phyloP scores from a whole-genome alignment of 108 stramenopile genomes.

The Pseudonitzschia delicatissima region DNA sequence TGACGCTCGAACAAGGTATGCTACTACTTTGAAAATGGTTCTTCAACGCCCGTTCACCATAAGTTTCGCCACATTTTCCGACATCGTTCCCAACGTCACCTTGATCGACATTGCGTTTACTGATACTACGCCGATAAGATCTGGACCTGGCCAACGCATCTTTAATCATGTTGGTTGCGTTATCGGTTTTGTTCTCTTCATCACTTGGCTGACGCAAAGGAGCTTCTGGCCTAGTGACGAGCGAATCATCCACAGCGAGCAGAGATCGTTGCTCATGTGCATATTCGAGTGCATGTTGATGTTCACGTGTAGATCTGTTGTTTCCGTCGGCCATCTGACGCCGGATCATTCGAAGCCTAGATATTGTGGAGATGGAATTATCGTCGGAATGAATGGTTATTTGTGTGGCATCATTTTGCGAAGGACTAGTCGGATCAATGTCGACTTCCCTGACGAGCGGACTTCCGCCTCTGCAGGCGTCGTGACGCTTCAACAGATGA shows the following conservation, averaged over 20 bases:
- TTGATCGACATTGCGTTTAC: neutral
- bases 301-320: neutral
- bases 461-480: neutral
- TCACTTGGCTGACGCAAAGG: neutral
- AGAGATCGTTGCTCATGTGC: too few species aligned
- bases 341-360: too few species aligned
- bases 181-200: neutral
- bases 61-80: neutral
- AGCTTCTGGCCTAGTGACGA: too few species aligned
- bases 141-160: neutral
- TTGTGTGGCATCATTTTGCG: neutral
- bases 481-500: conserved; percentile 8
- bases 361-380: too few species aligned
- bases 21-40: neutral
- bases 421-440: neutral
- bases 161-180: neutral
- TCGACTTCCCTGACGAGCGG: neutral
- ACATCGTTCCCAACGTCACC: neutral
- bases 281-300: too few species aligned
- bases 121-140: neutral
- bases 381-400: too few species aligned
- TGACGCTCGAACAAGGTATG: neutral
- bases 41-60: neutral
- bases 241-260: too few species aligned
- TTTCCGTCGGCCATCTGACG: neutral